Percentiles rank a stretch among this genome's conserved stretches.
These are phyloP conservation scores for Chlorophyllum brunneum DNA, from an alignment of 768 basidiomycete species.

Conservation along the genomic window DNA sequence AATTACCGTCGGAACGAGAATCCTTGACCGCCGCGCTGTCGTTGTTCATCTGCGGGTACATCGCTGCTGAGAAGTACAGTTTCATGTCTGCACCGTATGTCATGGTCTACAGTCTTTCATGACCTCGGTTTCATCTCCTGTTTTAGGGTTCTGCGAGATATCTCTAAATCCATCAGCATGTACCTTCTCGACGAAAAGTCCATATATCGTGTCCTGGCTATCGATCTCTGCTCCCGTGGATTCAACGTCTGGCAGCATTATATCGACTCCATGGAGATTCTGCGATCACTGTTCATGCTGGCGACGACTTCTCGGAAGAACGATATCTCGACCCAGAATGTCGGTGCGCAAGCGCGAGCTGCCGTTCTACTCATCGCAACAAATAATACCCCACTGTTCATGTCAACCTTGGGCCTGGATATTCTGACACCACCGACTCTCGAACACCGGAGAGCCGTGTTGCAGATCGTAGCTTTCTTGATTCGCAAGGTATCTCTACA, in stretches of 20 bases:
- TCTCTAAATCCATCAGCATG: conserved; percentile 75
- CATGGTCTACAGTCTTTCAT: neutral
- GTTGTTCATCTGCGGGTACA: conserved; percentile 76
- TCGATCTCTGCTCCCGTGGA: conserved; percentile 88
- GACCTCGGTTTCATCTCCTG: neutral
- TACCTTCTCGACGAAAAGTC: conserved; percentile 76
- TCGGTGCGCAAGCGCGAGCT: conserved; percentile 72
- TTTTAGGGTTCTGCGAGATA: conserved; percentile 71
- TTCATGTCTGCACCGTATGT: conserved; percentile 68
- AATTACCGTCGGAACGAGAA: conserved; percentile 58
- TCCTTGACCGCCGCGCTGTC: conserved; percentile 60
- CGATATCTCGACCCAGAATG: conserved; percentile 60
- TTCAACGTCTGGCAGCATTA: conserved; percentile 96
- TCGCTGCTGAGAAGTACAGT: conserved; percentile 78
- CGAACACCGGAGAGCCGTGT: conserved; percentile 79
- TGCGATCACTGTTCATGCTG: conserved; percentile 78
- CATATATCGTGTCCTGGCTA: conserved; percentile 64
- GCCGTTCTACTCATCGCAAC: conserved; percentile 85
- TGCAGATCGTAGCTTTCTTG: conserved; percentile 92
- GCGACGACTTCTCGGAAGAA: conserved; percentile 74
- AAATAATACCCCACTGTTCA: conserved; percentile 83
- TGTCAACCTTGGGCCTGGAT: conserved; percentile 90
- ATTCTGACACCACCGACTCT: conserved; percentile 74
- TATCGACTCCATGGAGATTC: conserved; percentile 82
- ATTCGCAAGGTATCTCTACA: conserved; percentile 68